phyloP scores from a whole-genome alignment of 495 filamentous ascomycete species.

The Staphylotrichum tortipilum region DNA sequence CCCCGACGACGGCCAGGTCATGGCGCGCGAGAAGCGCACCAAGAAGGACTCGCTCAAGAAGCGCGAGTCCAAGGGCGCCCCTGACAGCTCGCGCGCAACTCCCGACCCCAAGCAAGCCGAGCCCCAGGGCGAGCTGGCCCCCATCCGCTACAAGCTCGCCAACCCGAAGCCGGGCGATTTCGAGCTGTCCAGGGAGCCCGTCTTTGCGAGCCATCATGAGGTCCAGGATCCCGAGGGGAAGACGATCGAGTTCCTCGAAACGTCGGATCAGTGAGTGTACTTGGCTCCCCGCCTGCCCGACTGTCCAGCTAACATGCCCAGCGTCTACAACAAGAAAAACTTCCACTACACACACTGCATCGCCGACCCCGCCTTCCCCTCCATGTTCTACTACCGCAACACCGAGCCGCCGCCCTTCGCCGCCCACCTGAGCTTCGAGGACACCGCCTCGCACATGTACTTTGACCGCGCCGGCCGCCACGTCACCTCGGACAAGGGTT shows the following conservation, averaged over 20 bases:
- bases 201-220: slow-evolving; percentile 45
- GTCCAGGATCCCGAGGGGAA: slow-evolving; percentile 35
- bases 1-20: slow-evolving; percentile 29
- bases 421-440: slow-evolving; percentile 81
- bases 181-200: slow-evolving; percentile 46
- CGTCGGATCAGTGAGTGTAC: slow-evolving; percentile 57
- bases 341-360: slow-evolving; percentile 89
- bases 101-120: slow-evolving; percentile 51
- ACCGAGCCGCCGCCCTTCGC: slow-evolving; percentile 76
- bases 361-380: slow-evolving; percentile 74
- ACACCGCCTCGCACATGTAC: slow-evolving; percentile 70
- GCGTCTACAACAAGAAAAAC: slow-evolving; percentile 81
- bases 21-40: slow-evolving; percentile 42
- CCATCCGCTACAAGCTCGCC: slow-evolving; percentile 50
- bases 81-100: slow-evolving; percentile 42
- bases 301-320: slow-evolving; percentile 19
- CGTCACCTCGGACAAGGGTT: slow-evolving; percentile 72
- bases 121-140: slow-evolving; percentile 32
- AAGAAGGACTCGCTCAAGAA: slow-evolving; percentile 73
- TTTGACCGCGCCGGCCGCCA: slow-evolving; percentile 52
- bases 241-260: slow-evolving; percentile 50
- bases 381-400: slow-evolving; percentile 81
- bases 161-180: slow-evolving; percentile 51
- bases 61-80: slow-evolving; percentile 59
- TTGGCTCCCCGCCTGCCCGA: too few relatives aligned